Evolutionary conservation across 345 rosid species (phyloP), one percentile per base, ranked within the genome.

Genomic region (Bruguiera sexangula): DNA sequence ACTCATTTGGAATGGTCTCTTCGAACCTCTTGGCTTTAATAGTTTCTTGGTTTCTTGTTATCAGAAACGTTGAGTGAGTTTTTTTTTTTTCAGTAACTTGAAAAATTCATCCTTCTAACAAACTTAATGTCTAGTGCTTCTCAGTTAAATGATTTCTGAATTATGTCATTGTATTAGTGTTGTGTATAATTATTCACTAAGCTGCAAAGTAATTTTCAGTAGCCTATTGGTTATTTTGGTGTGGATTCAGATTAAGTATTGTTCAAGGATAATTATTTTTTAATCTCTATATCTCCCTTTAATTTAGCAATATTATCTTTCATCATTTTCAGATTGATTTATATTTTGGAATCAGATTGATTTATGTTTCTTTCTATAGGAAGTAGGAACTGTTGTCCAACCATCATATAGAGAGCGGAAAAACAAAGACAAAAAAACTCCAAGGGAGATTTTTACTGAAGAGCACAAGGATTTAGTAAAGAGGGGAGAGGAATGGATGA

Each of bases 401-500:
- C 62, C 70, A 6, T 54, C 70, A 1, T 16, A 20, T 15, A 54
- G 19, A 22, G 4, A 5, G 2, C 0, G n/a, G 2, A 67, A n/a
- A 54, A 67, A 67, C 24, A 5, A 5, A 0, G n/a, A 30, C 0
- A 46, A 15, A 8, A 21, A 22, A 22, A 22, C 22, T 22, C 22
- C 22, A 22, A 0, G 22, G 22, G 22, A 22, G 22, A 0, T 22
- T 8, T 68, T 58, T 30, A 67, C 48, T 10, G 7, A 54, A 32
- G 30, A 22, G 39, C 71, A 68, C 29, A 39, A 57, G 13, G 64
- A 68, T 1, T 20, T 68, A n/a, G 3, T 24, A 36, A 39, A 11
- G 48, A 19, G n/a, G 1, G 71, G 64, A 1, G 71, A 68, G 58
- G 9, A 1, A 31, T 43, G 71, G 64, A 27, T 58, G 64, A 39